phyloP scores from a whole-genome alignment of 2,329 filamentous ascomycete genomes.

The Trichoderma sp. region DNA sequence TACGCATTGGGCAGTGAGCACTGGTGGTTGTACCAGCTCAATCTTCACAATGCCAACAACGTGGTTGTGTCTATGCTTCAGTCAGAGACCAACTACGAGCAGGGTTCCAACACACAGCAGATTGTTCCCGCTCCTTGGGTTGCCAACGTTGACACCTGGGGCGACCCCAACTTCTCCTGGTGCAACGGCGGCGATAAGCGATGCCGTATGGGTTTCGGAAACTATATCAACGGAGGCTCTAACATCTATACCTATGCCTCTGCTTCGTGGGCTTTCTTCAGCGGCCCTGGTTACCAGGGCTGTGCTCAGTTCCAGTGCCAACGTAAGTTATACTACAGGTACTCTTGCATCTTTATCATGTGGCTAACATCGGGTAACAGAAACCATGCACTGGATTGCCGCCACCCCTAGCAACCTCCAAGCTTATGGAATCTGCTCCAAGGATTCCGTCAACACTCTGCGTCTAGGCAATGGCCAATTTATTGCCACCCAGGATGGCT shows the following conservation, averaged over 20 bases:
- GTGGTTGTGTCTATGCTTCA: constrained; percentile 51
- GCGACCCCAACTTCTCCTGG: constrained; percentile 43
- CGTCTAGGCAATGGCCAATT: constrained; percentile 36
- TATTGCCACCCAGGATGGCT: constrained; percentile 32
- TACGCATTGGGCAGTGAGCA: constrained; percentile 49
- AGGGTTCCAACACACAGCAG: constrained; percentile 35
- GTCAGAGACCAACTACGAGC: constrained; percentile 48
- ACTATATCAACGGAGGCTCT: constrained; percentile 41
- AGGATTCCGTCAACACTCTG: constrained; percentile 36
- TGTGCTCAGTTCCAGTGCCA: constrained; percentile 37
- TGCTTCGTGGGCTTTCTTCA: constrained; percentile 45
- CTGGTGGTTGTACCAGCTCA: constrained; percentile 57
- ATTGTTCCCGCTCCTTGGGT: constrained; percentile 39
- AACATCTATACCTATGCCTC: constrained; percentile 41
- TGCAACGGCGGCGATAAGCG: constrained; percentile 35
- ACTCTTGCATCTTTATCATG: background rate
- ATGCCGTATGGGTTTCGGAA: constrained; percentile 44
- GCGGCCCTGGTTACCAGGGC: constrained; percentile 33
- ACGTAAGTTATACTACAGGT: constrained; percentile 25
- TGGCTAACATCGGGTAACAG: constrained; percentile 18
- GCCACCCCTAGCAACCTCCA: constrained; percentile 38
- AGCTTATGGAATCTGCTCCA: constrained; percentile 42
- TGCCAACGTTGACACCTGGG: constrained; percentile 35
- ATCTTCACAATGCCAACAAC: constrained; percentile 47
- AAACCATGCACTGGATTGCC: constrained; percentile 39